A percentile compares a stretch with the other conserved stretches of the same genome.
These are phyloP conservation scores for Naganishia randhawae DNA, from an alignment of 768 basidiomycete species.

Conservation along the genomic window DNA sequence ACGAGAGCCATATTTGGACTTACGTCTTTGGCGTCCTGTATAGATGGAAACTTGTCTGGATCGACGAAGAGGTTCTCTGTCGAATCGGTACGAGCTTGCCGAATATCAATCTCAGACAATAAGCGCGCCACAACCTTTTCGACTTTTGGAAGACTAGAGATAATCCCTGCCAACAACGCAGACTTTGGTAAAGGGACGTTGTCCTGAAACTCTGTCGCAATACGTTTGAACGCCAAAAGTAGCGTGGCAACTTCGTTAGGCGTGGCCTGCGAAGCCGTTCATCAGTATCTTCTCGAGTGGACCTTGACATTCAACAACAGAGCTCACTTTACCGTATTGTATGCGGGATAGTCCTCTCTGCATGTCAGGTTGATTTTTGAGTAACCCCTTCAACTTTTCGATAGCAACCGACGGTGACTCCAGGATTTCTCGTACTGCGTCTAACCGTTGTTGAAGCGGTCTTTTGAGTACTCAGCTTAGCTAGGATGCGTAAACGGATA, in stretches of 20 bases:
- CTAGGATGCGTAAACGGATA: no score
- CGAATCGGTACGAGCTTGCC: slow-evolving; percentile 63
- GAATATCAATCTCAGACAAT: slow-evolving; percentile 59
- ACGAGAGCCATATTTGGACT: slow-evolving; percentile 34
- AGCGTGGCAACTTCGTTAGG: slow-evolving; percentile 75
- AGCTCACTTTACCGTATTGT: slow-evolving; percentile 80
- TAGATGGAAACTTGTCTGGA: slow-evolving; percentile 56
- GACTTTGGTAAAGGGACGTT: slow-evolving; percentile 63
- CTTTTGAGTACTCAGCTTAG: slow-evolving; percentile 51
- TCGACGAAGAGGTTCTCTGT: slow-evolving; percentile 70
- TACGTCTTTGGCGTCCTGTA: slow-evolving; percentile 64
- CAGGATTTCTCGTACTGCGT: slow-evolving; percentile 79
- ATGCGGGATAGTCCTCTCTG: slow-evolving; percentile 79
- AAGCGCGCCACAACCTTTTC: slow-evolving; percentile 59
- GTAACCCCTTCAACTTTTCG: slow-evolving; percentile 63
- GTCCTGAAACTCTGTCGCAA: slow-evolving; percentile 64
- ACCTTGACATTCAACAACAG: background rate
- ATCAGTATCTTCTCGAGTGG: no score
- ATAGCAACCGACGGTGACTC: slow-evolving; percentile 61
- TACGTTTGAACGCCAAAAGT: slow-evolving; percentile 68
- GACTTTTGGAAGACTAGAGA: slow-evolving; percentile 66
- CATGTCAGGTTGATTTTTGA: slow-evolving; percentile 72
- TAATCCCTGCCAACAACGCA: slow-evolving; percentile 64
- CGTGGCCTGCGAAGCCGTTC: slow-evolving; percentile 56
- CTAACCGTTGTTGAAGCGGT: slow-evolving; percentile 67